Conservation (phyloP, 2,329 filamentous ascomycete genomes). For the Rhynchosporium graminicola region DNA sequence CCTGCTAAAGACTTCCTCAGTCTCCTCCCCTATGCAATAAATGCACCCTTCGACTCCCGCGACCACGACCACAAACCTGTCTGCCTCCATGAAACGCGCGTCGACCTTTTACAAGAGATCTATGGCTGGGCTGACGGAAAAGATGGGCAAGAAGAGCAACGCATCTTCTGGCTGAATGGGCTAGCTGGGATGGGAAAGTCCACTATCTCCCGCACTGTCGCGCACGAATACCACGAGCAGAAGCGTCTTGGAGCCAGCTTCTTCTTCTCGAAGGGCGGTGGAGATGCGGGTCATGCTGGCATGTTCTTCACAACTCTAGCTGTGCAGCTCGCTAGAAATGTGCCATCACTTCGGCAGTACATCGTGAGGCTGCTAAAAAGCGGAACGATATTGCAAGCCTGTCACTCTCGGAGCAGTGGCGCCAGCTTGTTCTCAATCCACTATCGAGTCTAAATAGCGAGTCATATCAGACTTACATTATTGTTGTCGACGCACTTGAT, state of each 20-base stretch:
- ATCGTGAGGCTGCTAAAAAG: background rate
- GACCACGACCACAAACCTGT: background rate
- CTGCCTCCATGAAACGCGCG: background rate
- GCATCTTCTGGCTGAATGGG: conserved; percentile 11
- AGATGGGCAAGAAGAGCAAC: conserved; percentile 2
- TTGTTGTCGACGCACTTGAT: conserved; percentile 6
- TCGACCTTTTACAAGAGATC: conserved; percentile 11
- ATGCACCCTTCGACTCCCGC: conserved; percentile 6
- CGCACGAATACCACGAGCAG: background rate
- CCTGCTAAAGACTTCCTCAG: background rate
- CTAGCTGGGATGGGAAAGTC: conserved; percentile 8
- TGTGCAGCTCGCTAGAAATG: background rate
- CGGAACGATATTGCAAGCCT: background rate
- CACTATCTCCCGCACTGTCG: conserved; percentile 7
- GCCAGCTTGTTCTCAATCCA: background rate
- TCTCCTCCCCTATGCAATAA: background rate
- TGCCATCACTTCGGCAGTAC: conserved; percentile 3
- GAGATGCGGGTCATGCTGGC: conserved; percentile 7
- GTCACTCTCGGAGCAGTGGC: background rate
- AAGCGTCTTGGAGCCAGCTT: conserved; percentile 11
- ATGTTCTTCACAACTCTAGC: conserved; percentile 10
- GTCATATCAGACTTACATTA: background rate
- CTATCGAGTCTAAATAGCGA: background rate
- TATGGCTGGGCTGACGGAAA: conserved; percentile 4
- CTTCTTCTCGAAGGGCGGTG: conserved; percentile 9